Evolutionary conservation across 768 basidiomycete species (phyloP).

Genomic region (Termitomyces sp.): DNA sequence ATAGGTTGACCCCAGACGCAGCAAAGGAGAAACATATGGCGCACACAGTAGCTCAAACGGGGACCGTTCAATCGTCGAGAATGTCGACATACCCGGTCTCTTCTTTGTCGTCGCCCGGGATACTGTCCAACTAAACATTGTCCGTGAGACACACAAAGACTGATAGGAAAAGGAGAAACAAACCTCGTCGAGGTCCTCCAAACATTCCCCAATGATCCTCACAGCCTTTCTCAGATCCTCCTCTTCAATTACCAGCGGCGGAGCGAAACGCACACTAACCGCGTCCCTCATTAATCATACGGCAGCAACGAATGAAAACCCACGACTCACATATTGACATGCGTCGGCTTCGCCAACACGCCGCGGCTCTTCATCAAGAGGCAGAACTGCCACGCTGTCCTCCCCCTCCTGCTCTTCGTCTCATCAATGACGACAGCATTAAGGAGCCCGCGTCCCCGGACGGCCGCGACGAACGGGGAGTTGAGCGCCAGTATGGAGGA

Average conservation of each 20-base stretch:
- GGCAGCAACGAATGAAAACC: background rate
- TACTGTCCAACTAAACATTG: slow-evolving; percentile 29
- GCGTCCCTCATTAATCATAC: background rate
- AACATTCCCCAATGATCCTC: slow-evolving; percentile 65
- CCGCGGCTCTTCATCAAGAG: slow-evolving; percentile 87
- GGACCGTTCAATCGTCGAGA: slow-evolving; percentile 2
- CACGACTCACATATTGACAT: slow-evolving; percentile 78
- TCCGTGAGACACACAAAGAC: background rate
- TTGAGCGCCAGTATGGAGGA: slow-evolving; percentile 48
- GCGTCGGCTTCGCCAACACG: slow-evolving; percentile 93
- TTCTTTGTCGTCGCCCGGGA: slow-evolving; percentile 57
- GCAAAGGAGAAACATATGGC: too few relatives aligned
- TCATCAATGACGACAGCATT: slow-evolving; percentile 96
- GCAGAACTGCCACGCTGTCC: slow-evolving; percentile 96
- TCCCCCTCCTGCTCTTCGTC: slow-evolving; percentile 61
- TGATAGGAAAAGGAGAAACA: slow-evolving; percentile 14
- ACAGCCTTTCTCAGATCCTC: slow-evolving; percentile 74
- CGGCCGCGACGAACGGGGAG: slow-evolving; percentile 66
- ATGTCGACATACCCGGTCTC: slow-evolving; percentile 47
- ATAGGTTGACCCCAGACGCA: too few relatives aligned
- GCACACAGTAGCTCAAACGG: background rate
- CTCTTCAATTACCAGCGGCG: slow-evolving; percentile 92
- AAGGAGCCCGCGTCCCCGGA: slow-evolving; percentile 83
- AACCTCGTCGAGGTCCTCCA: slow-evolving; percentile 78
- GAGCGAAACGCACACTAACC: slow-evolving; percentile 88